Percentiles rank a stretch among this genome's conserved stretches.
phyloP scores from a whole-genome alignment of 257 asterid species.

The Thymus mandschuricus region DNA sequence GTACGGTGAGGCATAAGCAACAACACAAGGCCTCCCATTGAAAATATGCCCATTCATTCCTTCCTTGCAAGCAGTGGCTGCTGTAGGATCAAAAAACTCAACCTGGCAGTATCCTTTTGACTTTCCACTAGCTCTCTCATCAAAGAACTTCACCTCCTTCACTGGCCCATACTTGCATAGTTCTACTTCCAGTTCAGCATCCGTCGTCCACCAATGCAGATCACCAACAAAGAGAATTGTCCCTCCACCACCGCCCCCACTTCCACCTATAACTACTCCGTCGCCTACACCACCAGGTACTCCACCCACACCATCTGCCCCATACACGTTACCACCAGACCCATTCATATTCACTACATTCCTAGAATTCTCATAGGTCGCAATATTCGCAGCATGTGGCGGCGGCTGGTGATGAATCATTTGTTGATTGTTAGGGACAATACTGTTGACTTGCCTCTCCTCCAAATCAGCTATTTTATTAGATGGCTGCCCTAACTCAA shows the following conservation, averaged over 20 bases:
- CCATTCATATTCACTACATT: conserved; percentile 37
- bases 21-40: conserved; percentile 94
- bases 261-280: conserved; percentile 56
- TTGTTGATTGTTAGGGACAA: conserved; percentile 35
- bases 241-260: conserved; percentile 36
- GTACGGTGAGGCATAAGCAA: conserved; percentile 86
- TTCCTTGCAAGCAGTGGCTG: conserved; percentile 86
- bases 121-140: conserved; percentile 98
- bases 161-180: conserved; percentile 82
- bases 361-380: conserved; percentile 30
- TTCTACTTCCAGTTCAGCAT: conserved; percentile 76
- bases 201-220: conserved; percentile 99
- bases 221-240: conserved; percentile 91
- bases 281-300: conserved; percentile 36
- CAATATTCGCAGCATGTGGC: conserved; percentile 31
- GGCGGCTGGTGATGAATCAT: conserved; percentile 33
- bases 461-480: conserved; percentile 37
- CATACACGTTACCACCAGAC: conserved; percentile 36
- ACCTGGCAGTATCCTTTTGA: conserved; percentile 98
- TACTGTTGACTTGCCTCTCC: conserved; percentile 31
- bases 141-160: conserved; percentile 90
- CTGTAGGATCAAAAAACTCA: conserved; percentile 78
- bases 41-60: conserved; percentile 88
- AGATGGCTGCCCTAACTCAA: conserved; percentile 43
- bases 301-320: conserved; percentile 34